Percentiles rank a stretch among this genome's conserved stretches.
phyloP scores from a whole-genome alignment of 2,329 filamentous ascomycete species.

The Ophidiomyces ophidiicola region DNA sequence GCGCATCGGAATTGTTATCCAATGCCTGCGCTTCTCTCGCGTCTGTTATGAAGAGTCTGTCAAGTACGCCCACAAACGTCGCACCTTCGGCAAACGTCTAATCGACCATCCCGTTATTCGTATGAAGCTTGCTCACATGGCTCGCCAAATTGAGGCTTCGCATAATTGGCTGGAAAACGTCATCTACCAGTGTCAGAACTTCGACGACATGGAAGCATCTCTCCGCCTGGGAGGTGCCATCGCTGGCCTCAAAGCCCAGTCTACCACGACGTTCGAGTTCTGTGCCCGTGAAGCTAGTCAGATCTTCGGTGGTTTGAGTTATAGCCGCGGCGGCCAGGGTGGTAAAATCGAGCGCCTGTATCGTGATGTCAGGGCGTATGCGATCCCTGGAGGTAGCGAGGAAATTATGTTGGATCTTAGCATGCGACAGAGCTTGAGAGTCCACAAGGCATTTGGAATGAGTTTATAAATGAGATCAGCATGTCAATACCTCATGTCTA shows the following conservation, averaged over 20 bases:
- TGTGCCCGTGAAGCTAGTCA: conserved; percentile 92
- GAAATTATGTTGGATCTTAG: conserved; percentile 98
- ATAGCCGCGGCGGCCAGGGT: conserved; percentile 85
- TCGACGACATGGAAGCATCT: conserved; percentile 93
- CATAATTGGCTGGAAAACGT: conserved; percentile 95
- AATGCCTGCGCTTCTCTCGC: conserved; percentile 85
- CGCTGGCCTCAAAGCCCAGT: conserved; percentile 84
- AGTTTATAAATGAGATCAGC: conserved; percentile 56
- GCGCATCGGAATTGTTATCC: conserved; percentile 96
- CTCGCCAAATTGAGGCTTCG: conserved; percentile 90
- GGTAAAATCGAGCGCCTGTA: conserved; percentile 92
- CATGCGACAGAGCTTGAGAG: conserved; percentile 78
- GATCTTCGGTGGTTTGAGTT: conserved; percentile 91
- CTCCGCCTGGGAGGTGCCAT: conserved; percentile 89
- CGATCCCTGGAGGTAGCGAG: conserved; percentile 87
- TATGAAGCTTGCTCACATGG: conserved; percentile 96
- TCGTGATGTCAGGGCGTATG: conserved; percentile 88
- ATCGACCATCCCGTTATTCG: conserved; percentile 96
- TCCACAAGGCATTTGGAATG: conserved; percentile 87
- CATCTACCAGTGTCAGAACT: conserved; percentile 82
- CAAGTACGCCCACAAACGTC: conserved; percentile 94
- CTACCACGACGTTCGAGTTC: conserved; percentile 91
- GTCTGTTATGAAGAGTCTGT: conserved; percentile 95
- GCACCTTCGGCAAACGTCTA: conserved; percentile 90
- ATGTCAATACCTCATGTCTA: no score